Evolutionary conservation across 2,329 filamentous ascomycete species (phyloP).

Genomic region (Atkinsonella texensis): DNA sequence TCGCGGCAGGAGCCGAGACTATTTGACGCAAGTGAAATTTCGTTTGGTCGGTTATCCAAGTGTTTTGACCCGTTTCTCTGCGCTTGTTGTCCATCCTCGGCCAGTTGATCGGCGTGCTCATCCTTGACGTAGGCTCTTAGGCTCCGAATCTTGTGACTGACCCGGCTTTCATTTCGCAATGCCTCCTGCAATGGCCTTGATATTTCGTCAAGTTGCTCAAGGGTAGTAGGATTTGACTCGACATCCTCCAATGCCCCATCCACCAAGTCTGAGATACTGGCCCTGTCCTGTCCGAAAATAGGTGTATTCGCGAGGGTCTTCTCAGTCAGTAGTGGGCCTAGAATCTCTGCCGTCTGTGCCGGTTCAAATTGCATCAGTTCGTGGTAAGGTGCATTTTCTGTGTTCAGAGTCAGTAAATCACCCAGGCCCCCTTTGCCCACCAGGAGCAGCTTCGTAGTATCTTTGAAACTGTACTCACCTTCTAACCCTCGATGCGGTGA

Average conservation of each 20-base stretch:
- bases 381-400: slow-evolving; percentile 40
- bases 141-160: slow-evolving; percentile 36
- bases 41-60: slow-evolving; percentile 20
- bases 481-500: slow-evolving; percentile 44
- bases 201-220: slow-evolving; percentile 26
- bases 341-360: slow-evolving; percentile 37
- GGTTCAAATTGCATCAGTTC: slow-evolving; percentile 47
- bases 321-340: slow-evolving; percentile 43
- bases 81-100: slow-evolving; percentile 14
- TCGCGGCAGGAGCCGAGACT: slow-evolving; percentile 38
- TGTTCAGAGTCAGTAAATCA: slow-evolving; percentile 8
- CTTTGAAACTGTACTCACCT: slow-evolving; percentile 23
- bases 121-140: slow-evolving; percentile 28
- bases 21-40: slow-evolving; percentile 26
- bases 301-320: slow-evolving; percentile 40
- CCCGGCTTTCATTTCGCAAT: slow-evolving; percentile 28
- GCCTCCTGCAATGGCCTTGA: slow-evolving; percentile 25
- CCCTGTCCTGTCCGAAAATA: slow-evolving; percentile 43
- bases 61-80: slow-evolving; percentile 14
- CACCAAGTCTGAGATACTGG: slow-evolving; percentile 28
- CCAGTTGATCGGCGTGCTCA: slow-evolving; percentile 13
- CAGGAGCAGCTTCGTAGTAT: too few relatives aligned
- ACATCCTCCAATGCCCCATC: slow-evolving; percentile 27
- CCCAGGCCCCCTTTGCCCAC: too few relatives aligned
- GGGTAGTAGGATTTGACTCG: slow-evolving; percentile 18